Evolutionary conservation across 768 basidiomycete species (phyloP).

Genomic region (Mrakia gelida): DNA sequence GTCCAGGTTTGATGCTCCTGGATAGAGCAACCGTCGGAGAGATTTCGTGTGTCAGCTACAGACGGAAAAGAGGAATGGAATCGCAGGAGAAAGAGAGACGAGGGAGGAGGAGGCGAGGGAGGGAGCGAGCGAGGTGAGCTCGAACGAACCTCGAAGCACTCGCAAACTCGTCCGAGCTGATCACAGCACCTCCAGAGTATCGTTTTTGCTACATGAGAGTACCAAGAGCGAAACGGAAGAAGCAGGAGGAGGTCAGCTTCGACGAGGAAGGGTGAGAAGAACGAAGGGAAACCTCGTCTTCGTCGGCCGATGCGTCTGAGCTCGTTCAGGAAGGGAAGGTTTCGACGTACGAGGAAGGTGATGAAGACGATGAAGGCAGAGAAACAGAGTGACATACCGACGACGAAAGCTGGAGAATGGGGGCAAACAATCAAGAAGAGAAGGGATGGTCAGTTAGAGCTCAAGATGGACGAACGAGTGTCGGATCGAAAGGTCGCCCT

Average conservation of each 20-base stretch:
- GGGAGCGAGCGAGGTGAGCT: background rate
- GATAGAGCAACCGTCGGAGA: background rate
- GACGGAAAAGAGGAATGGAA: conserved; percentile 50
- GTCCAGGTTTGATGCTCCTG: conserved; percentile 72
- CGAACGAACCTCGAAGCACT: conserved; percentile 38
- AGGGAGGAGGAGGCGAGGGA: background rate
- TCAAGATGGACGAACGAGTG: too few relatives aligned
- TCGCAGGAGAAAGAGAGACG: conserved; percentile 48
- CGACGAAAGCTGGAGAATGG: background rate
- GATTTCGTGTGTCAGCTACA: too few relatives aligned
- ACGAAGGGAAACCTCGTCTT: background rate
- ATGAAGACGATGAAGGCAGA: background rate
- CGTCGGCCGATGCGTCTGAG: background rate
- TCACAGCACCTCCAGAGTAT: conserved; percentile 5
- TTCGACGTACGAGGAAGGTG: background rate
- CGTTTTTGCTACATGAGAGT: conserved; percentile 1
- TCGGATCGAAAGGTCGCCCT: too few relatives aligned
- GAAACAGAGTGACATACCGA: background rate
- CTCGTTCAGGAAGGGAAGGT: too few relatives aligned
- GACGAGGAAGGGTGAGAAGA: too few relatives aligned
- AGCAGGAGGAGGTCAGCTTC: too few relatives aligned
- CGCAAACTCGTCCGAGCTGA: conserved; percentile 53
- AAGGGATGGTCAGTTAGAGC: background rate
- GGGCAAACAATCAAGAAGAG: too few relatives aligned
- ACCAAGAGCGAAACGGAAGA: background rate